Percentiles rank a stretch among this genome's conserved stretches.
phyloP scores from a whole-genome alignment of 2,329 filamentous ascomycete genomes.

The Diaporthe sp. region DNA sequence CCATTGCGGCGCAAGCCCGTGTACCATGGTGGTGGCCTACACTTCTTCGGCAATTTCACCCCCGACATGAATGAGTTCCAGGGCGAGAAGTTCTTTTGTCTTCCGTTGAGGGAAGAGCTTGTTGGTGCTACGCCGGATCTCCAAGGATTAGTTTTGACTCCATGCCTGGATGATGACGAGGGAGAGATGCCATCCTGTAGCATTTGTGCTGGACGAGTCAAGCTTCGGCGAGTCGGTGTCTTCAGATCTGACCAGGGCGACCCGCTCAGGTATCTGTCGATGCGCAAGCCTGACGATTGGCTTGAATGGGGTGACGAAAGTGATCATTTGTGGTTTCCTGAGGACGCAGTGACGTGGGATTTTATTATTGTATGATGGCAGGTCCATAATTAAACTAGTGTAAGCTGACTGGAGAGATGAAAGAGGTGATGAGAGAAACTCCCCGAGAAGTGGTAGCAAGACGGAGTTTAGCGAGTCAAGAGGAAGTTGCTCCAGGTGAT shows the following conservation, averaged over 20 bases:
- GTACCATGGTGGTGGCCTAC: accelerated
- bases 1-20: neutral
- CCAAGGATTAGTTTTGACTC: conserved; percentile 18
- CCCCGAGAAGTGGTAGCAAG: neutral
- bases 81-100: neutral
- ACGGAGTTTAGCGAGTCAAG: neutral
- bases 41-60: conserved; percentile 22
- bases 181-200: neutral
- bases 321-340: conserved; percentile 33
- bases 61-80: neutral
- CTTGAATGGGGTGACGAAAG: neutral
- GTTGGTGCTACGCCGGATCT: neutral
- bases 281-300: conserved; percentile 32
- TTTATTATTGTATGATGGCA: neutral
- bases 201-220: neutral
- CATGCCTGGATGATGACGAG: neutral
- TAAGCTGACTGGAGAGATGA: no score
- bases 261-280: conserved; percentile 10
- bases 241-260: neutral
- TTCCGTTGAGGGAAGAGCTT: neutral
- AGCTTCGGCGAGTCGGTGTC: conserved; percentile 1
- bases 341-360: neutral
- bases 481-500: neutral
- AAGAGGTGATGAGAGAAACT: no score
- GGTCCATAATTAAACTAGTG: no score